Percentiles rank a stretch among this genome's conserved stretches.
Conservation (phyloP, 768 basidiomycete genomes). For the Hericium rajendrae region DNA sequence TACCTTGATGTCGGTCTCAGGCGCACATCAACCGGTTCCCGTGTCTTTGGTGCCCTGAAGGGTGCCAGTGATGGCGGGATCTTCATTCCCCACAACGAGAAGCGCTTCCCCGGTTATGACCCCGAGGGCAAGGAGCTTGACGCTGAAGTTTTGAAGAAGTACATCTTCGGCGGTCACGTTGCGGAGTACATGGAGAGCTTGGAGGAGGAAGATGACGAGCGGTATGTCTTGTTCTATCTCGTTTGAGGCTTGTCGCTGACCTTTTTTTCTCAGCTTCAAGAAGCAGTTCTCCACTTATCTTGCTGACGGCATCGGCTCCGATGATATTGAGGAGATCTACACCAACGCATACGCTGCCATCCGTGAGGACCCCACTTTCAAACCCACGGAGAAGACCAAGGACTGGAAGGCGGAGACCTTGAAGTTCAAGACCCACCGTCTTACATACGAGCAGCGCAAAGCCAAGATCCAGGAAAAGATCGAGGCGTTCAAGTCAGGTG, state of each 20-base stretch:
- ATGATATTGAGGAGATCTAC: slow-evolving; percentile 96
- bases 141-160: slow-evolving; percentile 91
- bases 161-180: slow-evolving; percentile 95
- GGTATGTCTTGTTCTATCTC: slow-evolving; percentile 32
- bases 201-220: slow-evolving; percentile 99
- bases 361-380: slow-evolving; percentile 88
- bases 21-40: slow-evolving; percentile 94
- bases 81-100: slow-evolving; percentile 95
- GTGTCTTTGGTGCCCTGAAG: slow-evolving; percentile 98
- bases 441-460: slow-evolving; percentile 70
- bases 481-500: slow-evolving; percentile 75
- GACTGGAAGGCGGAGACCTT: slow-evolving; percentile 86
- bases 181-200: slow-evolving; percentile 99
- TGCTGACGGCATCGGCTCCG: slow-evolving; percentile 89
- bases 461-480: slow-evolving; percentile 82
- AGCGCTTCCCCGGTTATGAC: slow-evolving; percentile 98
- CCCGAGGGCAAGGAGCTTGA: slow-evolving; percentile 88
- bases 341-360: slow-evolving; percentile 89
- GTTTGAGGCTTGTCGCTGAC: slow-evolving; percentile 3
- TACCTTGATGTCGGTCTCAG: slow-evolving; percentile 98
- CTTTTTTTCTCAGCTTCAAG: slow-evolving; percentile 62
- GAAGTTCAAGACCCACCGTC: slow-evolving; percentile 60
- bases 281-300: slow-evolving; percentile 96
- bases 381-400: slow-evolving; percentile 77
- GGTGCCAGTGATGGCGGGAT: slow-evolving; percentile 97